Evolutionary conservation across 345 rosid species (phyloP).

Genomic region (Theobroma cacao): DNA sequence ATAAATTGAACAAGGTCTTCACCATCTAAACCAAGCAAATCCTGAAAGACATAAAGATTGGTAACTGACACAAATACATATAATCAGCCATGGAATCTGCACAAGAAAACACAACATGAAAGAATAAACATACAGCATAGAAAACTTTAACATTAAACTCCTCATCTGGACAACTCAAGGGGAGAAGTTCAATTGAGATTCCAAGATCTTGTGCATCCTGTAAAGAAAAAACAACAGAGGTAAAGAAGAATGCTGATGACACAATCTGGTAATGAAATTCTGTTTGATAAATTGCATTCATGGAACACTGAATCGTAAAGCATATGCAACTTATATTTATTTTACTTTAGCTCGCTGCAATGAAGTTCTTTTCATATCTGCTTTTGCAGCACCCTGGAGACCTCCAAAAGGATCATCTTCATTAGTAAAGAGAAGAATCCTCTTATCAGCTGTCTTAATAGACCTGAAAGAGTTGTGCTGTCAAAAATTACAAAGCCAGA

Average conservation of each 20-base stretch:
- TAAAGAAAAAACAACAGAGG: slow-evolving; percentile 15
- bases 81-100: slow-evolving; percentile 5
- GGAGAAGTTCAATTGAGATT: slow-evolving; percentile 88
- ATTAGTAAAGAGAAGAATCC: slow-evolving; percentile 82
- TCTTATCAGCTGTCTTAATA: slow-evolving; percentile 74
- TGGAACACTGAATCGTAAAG: background rate
- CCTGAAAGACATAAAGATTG: slow-evolving; percentile 41
- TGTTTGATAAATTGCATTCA: background rate
- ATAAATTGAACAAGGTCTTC: slow-evolving; percentile 57
- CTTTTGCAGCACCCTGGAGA: slow-evolving; percentile 65
- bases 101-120: slow-evolving; percentile 18
- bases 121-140: slow-evolving; percentile 51
- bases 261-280: background rate
- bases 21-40: slow-evolving; percentile 69
- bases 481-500: slow-evolving; percentile 13
- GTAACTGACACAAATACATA: background rate
- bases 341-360: slow-evolving; percentile 90
- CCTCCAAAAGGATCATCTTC: slow-evolving; percentile 94
- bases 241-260: background rate
- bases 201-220: slow-evolving; percentile 99
- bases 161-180: slow-evolving; percentile 59
- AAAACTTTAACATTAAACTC: slow-evolving; percentile 65
- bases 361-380: slow-evolving; percentile 89
- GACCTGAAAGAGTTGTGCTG: slow-evolving; percentile 52
- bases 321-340: slow-evolving; percentile 15